phyloP scores from a whole-genome alignment of 2,329 filamentous ascomycete genomes.

The Alternaria gaisen region DNA sequence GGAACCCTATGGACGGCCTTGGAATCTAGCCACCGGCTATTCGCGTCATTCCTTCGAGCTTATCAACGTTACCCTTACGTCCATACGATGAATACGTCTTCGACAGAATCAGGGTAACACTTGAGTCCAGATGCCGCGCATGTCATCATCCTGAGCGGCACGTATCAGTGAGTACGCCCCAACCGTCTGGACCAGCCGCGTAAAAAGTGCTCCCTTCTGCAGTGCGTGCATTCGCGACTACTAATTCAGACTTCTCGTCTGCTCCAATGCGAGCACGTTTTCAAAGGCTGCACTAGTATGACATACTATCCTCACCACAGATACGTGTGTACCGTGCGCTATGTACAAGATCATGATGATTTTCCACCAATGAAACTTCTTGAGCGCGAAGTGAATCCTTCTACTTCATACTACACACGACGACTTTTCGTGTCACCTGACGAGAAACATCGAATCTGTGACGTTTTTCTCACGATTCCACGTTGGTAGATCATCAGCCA shows the following conservation, averaged over 20 bases:
- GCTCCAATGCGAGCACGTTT: not conserved
- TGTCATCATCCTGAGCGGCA: not conserved
- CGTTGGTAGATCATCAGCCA: not conserved
- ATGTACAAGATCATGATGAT: not conserved
- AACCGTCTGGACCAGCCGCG: not conserved
- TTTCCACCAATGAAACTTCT: not conserved
- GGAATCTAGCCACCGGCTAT: not conserved
- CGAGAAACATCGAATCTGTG: accelerated
- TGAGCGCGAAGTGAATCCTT: not conserved
- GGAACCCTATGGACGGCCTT: not conserved
- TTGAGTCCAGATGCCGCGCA: not conserved
- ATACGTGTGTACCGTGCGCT: not conserved
- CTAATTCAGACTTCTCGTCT: not conserved
- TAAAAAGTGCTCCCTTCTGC: not conserved
- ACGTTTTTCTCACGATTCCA: not conserved
- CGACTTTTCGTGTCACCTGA: not conserved
- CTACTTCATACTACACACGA: accelerated
- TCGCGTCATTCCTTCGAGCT: not conserved
- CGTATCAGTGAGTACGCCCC: not conserved
- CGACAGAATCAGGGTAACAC: not conserved
- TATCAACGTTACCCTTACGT: not conserved
- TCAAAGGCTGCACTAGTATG: not conserved
- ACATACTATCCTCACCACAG: accelerated
- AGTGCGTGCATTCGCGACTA: not conserved
- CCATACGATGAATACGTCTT: not conserved